phyloP scores from a whole-genome alignment of 148 eudicot genomes.

The Chenopodium suecicum region DNA sequence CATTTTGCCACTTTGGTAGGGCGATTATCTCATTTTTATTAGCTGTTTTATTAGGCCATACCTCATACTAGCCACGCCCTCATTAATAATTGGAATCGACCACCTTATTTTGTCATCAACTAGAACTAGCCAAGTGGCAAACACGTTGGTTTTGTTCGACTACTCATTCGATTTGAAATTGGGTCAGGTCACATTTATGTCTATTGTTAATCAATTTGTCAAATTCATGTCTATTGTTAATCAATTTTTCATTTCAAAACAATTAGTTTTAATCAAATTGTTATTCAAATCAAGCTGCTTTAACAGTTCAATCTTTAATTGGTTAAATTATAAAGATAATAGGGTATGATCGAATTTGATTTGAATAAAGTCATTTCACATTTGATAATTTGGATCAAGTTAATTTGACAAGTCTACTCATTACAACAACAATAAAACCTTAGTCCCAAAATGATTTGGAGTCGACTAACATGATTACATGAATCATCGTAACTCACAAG shows the following conservation, averaged over 20 bases:
- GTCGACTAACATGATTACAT: too few species aligned
- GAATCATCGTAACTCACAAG: too few species aligned
- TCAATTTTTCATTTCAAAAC: neutral
- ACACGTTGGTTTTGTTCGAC: neutral
- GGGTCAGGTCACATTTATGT: neutral
- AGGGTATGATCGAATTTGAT: too few species aligned
- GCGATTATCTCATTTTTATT: neutral
- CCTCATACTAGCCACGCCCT: neutral
- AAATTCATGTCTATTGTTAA: neutral
- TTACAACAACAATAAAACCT: too few species aligned
- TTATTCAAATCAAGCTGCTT: too few species aligned
- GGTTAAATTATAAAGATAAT: neutral
- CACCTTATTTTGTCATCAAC: neutral
- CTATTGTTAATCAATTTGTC: neutral
- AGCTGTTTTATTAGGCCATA: slow-evolving; percentile 8
- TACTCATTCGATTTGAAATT: neutral
- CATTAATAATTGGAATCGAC: neutral
- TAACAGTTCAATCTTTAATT: neutral
- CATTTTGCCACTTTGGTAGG: neutral
- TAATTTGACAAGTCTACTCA: neutral
- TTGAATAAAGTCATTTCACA: neutral
- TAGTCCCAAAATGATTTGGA: too few species aligned
- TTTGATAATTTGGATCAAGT: too few species aligned
- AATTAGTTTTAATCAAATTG: too few species aligned
- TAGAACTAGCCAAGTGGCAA: neutral